Evolutionary conservation across 2,329 filamentous ascomycete genomes (phyloP).

Genomic region (Sphaerulina musiva): DNA sequence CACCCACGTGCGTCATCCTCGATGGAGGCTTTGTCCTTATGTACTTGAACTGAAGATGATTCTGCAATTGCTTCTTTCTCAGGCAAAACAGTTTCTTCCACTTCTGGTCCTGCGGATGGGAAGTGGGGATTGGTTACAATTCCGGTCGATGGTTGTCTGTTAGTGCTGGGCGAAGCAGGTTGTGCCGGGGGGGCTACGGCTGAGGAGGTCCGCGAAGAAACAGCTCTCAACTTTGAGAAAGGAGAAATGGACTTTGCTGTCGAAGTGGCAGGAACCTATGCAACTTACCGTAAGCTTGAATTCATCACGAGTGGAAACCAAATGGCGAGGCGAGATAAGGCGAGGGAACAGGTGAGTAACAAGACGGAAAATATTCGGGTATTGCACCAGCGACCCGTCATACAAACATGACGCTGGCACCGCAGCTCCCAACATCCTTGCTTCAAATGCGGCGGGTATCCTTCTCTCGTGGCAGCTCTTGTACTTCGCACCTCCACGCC

Average conservation of each 20-base stretch:
- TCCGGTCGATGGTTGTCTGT: not conserved
- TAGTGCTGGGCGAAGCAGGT: not conserved
- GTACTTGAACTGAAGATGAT: not conserved
- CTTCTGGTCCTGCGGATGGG: not conserved
- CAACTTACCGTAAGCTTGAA: slow-evolving; percentile 27
- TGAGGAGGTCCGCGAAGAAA: not conserved
- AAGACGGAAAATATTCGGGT: not conserved
- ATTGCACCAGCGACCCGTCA: not conserved
- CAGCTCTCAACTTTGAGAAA: slow-evolving; percentile 6
- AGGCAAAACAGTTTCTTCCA: not conserved
- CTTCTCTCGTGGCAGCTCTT: not conserved
- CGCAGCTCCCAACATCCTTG: not conserved
- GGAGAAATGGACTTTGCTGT: not conserved
- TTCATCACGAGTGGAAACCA: not conserved
- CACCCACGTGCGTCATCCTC: not conserved
- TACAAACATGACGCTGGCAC: not conserved
- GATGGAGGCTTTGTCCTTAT: not conserved
- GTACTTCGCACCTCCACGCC: slow-evolving; percentile 8
- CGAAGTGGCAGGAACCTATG: not conserved
- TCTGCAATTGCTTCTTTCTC: not conserved
- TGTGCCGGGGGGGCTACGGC: not conserved
- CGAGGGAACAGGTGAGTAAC: not conserved
- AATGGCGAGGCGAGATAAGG: not conserved
- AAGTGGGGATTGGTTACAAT: not conserved
- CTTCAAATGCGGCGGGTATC: not conserved